These are phyloP conservation scores for Lentinula edodes DNA, from an alignment of 768 basidiomycete species.

Conservation along the genomic window DNA sequence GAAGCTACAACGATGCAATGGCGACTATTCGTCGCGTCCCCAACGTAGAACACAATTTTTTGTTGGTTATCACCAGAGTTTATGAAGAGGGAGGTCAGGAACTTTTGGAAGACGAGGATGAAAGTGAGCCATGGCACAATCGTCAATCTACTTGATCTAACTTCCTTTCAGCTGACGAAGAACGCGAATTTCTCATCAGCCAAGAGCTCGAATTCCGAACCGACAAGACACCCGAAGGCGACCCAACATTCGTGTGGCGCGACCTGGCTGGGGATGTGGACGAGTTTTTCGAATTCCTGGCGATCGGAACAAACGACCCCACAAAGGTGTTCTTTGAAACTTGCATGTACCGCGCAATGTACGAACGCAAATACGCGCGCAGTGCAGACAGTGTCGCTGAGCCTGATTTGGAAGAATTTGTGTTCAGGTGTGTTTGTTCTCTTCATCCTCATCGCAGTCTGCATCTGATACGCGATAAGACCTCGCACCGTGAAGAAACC, in stretches of 20 bases:
- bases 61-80: constrained; percentile 93
- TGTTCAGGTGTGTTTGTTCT: constrained; percentile 64
- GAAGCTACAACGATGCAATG: constrained; percentile 93
- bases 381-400: constrained; percentile 67
- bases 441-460: background rate
- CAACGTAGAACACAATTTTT: constrained; percentile 71
- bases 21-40: constrained; percentile 86
- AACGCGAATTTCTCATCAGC: constrained; percentile 87
- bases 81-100: constrained; percentile 98
- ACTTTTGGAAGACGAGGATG: constrained; percentile 88
- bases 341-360: constrained; percentile 95
- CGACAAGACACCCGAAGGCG: constrained; percentile 60
- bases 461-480: constrained; percentile 17
- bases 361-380: constrained; percentile 81
- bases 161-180: constrained; percentile 72
- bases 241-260: constrained; percentile 85
- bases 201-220: constrained; percentile 85
- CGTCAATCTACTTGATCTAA: background rate
- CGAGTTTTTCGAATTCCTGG: constrained; percentile 92
- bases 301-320: constrained; percentile 69
- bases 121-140: constrained; percentile 44
- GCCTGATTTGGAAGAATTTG: constrained; percentile 70
- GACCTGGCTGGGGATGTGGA: constrained; percentile 89
- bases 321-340: constrained; percentile 88
- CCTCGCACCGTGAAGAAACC: constrained; percentile 26